Conservation (phyloP, 495 filamentous ascomycete species). For the Pseudoneurospora amorphoporcata region DNA sequence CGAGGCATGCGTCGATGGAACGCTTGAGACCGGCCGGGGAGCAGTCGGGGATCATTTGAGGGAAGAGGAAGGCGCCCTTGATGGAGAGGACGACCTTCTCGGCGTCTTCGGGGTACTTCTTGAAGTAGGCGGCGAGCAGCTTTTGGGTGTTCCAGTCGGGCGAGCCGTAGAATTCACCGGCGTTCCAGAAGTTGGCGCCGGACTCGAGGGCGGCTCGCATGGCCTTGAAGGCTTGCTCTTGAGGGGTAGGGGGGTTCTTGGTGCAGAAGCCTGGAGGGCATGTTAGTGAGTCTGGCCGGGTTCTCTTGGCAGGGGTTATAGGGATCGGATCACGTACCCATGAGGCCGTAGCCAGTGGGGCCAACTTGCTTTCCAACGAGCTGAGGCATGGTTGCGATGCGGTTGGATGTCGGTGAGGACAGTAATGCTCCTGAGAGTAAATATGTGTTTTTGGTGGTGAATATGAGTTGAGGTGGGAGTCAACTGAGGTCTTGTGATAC, state of each 20-base stretch:
- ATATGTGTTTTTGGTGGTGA: background rate
- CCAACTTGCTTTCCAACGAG: constrained; percentile 38
- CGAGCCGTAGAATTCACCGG: constrained; percentile 65
- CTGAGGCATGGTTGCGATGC: constrained; percentile 25
- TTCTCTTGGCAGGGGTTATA: background rate
- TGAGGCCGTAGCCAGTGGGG: constrained; percentile 41
- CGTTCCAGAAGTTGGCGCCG: constrained; percentile 69
- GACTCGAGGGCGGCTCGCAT: constrained; percentile 52
- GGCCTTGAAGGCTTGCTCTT: constrained; percentile 43
- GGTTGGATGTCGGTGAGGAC: background rate
- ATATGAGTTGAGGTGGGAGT: background rate
- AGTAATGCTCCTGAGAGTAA: background rate
- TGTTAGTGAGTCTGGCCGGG: background rate
- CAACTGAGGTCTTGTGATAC: background rate
- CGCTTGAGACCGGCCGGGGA: constrained; percentile 50
- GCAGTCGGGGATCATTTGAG: constrained; percentile 33
- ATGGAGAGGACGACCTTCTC: constrained; percentile 55
- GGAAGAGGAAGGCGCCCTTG: constrained; percentile 45
- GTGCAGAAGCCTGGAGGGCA: background rate
- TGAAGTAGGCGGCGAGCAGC: constrained; percentile 55
- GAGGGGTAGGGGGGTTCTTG: background rate
- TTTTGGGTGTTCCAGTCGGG: constrained; percentile 54
- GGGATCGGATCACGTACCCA: constrained; percentile 25
- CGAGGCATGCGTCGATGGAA: constrained; percentile 55
- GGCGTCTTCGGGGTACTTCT: constrained; percentile 54